Conservation (phyloP, 1,284 basidiomycete genomes). For the Caloboletus firmus region DNA sequence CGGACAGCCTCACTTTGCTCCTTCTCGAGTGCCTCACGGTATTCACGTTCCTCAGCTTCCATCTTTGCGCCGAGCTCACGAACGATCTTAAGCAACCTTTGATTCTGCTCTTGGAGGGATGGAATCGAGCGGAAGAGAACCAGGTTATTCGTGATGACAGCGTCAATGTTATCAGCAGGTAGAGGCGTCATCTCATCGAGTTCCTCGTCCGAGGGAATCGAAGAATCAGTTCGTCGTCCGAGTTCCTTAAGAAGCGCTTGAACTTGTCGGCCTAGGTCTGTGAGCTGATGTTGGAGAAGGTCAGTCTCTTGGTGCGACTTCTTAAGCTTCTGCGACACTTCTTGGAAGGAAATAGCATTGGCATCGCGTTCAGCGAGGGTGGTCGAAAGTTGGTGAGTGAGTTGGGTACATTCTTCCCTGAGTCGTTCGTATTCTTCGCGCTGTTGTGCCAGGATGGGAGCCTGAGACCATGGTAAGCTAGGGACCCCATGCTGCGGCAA, state of each 20-base stretch:
- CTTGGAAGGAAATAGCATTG: slow-evolving; percentile 48
- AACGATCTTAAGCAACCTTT: slow-evolving; percentile 81
- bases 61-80: slow-evolving; percentile 78
- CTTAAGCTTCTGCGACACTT: slow-evolving; percentile 60
- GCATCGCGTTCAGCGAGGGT: slow-evolving; percentile 69
- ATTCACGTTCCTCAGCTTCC: slow-evolving; percentile 74
- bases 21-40: slow-evolving; percentile 59
- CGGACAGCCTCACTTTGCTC: slow-evolving; percentile 81
- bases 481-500: not conserved
- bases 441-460: slow-evolving; percentile 85
- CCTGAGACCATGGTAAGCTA: slow-evolving; percentile 47
- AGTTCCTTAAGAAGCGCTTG: slow-evolving; percentile 79
- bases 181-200: slow-evolving; percentile 49
- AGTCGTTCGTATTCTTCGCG: slow-evolving; percentile 82
- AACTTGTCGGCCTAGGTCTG: slow-evolving; percentile 87
- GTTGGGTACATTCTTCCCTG: slow-evolving; percentile 72
- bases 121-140: slow-evolving; percentile 85
- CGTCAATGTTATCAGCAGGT: slow-evolving; percentile 63
- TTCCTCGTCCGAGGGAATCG: slow-evolving; percentile 71
- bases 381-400: slow-evolving; percentile 77
- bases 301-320: slow-evolving; percentile 69
- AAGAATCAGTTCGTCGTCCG: slow-evolving; percentile 78
- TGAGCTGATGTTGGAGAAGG: slow-evolving; percentile 74
- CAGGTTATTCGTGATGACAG: slow-evolving; percentile 86
- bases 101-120: slow-evolving; percentile 86